A percentile compares a stretch with the other conserved stretches of the same genome.
phyloP scores from a whole-genome alignment of 2,329 filamentous ascomycete species.

The Fusarium buxicola region DNA sequence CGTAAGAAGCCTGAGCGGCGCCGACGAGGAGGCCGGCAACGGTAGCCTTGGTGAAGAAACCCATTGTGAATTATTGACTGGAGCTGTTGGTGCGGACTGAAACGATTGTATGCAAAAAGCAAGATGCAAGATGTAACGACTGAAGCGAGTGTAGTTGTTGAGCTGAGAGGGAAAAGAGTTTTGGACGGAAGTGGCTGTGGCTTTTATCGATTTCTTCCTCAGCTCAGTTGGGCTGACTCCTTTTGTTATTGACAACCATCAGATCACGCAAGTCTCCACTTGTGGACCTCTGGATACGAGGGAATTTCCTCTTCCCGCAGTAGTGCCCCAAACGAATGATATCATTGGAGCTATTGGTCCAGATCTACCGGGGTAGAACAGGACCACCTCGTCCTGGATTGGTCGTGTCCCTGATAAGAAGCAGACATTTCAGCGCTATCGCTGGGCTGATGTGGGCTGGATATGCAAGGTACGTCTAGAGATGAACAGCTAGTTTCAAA shows the following conservation, averaged over 20 bases:
- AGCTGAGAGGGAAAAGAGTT: neutral
- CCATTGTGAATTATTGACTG: conserved; percentile 25
- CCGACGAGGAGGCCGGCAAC: conserved; percentile 35
- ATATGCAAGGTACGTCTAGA: conserved; percentile 3
- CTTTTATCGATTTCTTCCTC: conserved; percentile 16
- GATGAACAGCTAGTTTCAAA: neutral
- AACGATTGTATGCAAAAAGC: conserved; percentile 31
- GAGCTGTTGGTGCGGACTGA: neutral
- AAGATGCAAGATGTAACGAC: conserved; percentile 23
- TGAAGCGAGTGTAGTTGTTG: conserved; percentile 38
- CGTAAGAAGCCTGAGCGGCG: conserved; percentile 24
- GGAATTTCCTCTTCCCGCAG: conserved; percentile 25
- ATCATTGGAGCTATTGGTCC: conserved; percentile 20
- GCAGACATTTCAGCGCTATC: neutral
- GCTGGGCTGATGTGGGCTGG: neutral
- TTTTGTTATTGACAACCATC: neutral
- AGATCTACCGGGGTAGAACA: conserved; percentile 12
- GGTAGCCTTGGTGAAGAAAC: conserved; percentile 26
- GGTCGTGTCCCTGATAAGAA: neutral
- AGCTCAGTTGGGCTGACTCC: neutral
- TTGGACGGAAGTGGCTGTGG: conserved; percentile 17
- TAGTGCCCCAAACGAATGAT: conserved; percentile 32
- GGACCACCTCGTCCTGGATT: too few relatives aligned
- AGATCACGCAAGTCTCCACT: conserved; percentile 6
- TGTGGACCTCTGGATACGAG: conserved; percentile 22